Conservation (phyloP, 2,329 filamentous ascomycete genomes). For the Sclerotinia minor region DNA sequence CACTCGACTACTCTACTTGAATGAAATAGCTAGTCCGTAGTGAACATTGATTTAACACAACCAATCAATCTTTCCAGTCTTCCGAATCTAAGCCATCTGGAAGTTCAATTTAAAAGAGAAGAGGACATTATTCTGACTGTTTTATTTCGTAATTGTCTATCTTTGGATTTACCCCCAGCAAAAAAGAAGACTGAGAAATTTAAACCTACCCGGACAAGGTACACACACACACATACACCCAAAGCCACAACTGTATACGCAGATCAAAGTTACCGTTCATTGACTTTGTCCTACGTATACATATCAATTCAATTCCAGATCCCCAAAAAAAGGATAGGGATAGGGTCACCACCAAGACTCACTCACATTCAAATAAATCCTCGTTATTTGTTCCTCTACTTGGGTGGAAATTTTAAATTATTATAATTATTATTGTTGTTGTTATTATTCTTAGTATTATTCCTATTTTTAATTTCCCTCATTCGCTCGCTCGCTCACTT, state of each 20-base stretch:
- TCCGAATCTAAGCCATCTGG: constrained; percentile 1
- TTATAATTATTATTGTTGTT: background rate
- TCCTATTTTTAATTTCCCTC: background rate
- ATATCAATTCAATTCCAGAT: constrained; percentile 14
- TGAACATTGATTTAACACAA: constrained; percentile 2
- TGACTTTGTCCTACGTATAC: constrained; percentile 9
- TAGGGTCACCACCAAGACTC: background rate
- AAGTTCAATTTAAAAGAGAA: background rate
- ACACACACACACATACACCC: too few relatives aligned
- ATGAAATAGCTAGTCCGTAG: background rate
- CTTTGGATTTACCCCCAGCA: constrained; percentile 17
- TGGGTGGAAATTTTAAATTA: background rate
- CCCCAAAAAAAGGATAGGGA: background rate
- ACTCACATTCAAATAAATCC: constrained; percentile 2
- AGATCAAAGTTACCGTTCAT: constrained; percentile 7
- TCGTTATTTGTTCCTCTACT: constrained; percentile 6
- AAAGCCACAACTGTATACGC: constrained; percentile 22
- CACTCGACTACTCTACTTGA: background rate
- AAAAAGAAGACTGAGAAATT: constrained; percentile 4
- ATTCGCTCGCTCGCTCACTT: background rate
- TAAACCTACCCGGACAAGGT: background rate
- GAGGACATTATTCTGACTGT: background rate
- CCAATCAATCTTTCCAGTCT: constrained; percentile 10
- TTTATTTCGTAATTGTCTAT: constrained; percentile 15
- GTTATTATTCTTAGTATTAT: background rate